Evolutionary conservation across 208 protist species (phyloP).

Genomic region (Trypanosoma conorhini): DNA sequence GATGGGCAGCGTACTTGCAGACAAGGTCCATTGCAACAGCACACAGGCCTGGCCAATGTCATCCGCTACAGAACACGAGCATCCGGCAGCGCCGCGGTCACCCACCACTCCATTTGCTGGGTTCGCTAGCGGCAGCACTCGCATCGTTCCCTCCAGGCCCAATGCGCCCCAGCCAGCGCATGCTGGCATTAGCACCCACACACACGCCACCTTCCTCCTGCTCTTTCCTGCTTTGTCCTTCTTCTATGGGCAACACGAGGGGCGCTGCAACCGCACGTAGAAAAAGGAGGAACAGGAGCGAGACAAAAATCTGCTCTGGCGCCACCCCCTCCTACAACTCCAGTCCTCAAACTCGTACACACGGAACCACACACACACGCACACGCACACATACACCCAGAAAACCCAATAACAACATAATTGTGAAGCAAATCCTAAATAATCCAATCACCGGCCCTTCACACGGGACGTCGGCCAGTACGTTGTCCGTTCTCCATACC

Average conservation of each 20-base stretch:
- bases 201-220: neutral
- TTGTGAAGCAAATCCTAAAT: neutral
- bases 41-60: slow-evolving; percentile 1
- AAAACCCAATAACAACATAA: slow-evolving; percentile 22
- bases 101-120: neutral
- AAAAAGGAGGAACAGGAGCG: neutral
- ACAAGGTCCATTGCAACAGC: slow-evolving; percentile 1
- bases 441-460: slow-evolving; percentile 39
- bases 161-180: neutral
- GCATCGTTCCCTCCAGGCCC: neutral
- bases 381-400: slow-evolving; percentile 6
- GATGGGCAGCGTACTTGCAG: neutral
- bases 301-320: neutral
- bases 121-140: slow-evolving; percentile 1
- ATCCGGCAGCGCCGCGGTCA: neutral
- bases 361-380: neutral
- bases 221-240: neutral
- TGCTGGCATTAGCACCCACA: neutral
- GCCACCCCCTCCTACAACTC: neutral
- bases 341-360: neutral
- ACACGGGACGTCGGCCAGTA: slow-evolving; percentile 77
- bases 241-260: neutral
- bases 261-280: too few relatives aligned
- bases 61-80: neutral
- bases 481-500: slow-evolving; percentile 70